These are phyloP conservation scores for Massarina eburnea DNA, from an alignment of 2,329 filamentous ascomycete species.

Conservation along the genomic window DNA sequence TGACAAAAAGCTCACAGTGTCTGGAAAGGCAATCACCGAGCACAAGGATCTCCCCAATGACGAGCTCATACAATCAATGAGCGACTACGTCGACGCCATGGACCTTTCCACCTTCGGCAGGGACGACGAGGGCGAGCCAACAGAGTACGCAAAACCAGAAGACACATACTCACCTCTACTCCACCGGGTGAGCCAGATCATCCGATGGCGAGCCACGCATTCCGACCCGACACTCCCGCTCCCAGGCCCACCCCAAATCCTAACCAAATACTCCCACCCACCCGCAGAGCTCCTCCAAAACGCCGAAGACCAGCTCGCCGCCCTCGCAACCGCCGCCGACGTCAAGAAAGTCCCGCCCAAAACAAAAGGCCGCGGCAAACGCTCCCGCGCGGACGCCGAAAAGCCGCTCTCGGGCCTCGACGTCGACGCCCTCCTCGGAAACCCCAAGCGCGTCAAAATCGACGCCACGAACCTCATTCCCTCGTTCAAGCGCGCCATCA, in stretches of 20 bases:
- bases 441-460: slow-evolving; percentile 58
- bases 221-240: slow-evolving; percentile 67
- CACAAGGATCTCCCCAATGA: slow-evolving; percentile 81
- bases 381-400: slow-evolving; percentile 62
- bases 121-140: slow-evolving; percentile 67
- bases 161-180: slow-evolving; percentile 82
- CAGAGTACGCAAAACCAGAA: slow-evolving; percentile 75
- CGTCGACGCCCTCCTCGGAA: slow-evolving; percentile 75
- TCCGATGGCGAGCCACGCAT: slow-evolving; percentile 78
- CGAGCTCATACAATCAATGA: slow-evolving; percentile 78
- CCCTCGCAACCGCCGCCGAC: slow-evolving; percentile 68
- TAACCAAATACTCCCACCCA: slow-evolving; percentile 73
- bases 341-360: slow-evolving; percentile 85
- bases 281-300: slow-evolving; percentile 66
- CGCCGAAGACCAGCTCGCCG: slow-evolving; percentile 60
- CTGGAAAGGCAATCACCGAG: slow-evolving; percentile 74
- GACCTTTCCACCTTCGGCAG: slow-evolving; percentile 72
- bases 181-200: slow-evolving; percentile 85
- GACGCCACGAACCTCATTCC: slow-evolving; percentile 77
- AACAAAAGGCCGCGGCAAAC: slow-evolving; percentile 67
- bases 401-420: slow-evolving; percentile 91
- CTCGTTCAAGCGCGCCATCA: slow-evolving; percentile 82
- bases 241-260: slow-evolving; percentile 42
- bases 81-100: slow-evolving; percentile 90
- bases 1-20: slow-evolving; percentile 84